A percentile compares a stretch with the other conserved stretches of the same genome.
phyloP scores from a whole-genome alignment of 164 flowering plant genomes.

The Nelumbo lutea region DNA sequence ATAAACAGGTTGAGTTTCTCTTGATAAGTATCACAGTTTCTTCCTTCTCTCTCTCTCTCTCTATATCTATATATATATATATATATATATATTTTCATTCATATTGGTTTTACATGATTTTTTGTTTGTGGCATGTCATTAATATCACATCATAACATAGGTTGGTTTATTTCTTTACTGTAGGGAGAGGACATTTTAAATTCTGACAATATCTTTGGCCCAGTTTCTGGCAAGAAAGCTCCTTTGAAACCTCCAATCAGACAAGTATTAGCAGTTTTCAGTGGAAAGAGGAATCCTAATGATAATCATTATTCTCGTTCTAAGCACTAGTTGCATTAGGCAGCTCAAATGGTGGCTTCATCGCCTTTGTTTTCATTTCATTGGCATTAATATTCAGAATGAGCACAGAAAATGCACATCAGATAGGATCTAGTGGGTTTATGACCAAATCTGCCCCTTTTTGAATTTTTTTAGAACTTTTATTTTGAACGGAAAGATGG shows the following conservation, averaged over 20 bases:
- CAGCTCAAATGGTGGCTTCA: too few relatives aligned
- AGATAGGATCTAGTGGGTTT: too few relatives aligned
- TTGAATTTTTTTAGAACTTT: too few relatives aligned
- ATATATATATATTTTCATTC: too few relatives aligned
- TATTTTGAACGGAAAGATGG: too few relatives aligned
- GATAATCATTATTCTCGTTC: slow-evolving; percentile 75
- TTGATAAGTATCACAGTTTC: too few relatives aligned
- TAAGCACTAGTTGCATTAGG: slow-evolving; percentile 22
- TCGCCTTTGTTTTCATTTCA: too few relatives aligned
- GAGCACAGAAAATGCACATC: too few relatives aligned
- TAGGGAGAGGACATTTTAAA: slow-evolving; percentile 54
- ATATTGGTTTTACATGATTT: neutral
- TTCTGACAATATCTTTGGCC: slow-evolving; percentile 42
- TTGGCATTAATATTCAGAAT: too few relatives aligned
- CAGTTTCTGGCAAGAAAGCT: slow-evolving; percentile 49
- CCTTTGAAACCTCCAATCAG: slow-evolving; percentile 72
- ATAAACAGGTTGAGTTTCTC: slow-evolving; percentile 40
- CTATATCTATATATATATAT: too few relatives aligned
- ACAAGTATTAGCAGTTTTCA: slow-evolving; percentile 64
- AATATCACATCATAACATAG: neutral
- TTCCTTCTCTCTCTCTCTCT: too few relatives aligned
- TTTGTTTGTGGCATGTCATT: neutral
- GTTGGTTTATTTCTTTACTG: neutral
- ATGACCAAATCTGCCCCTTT: too few relatives aligned
- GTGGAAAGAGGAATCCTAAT: slow-evolving; percentile 77